These are phyloP conservation scores for Suillus plorans DNA, from an alignment of 768 basidiomycete species.

Conservation along the genomic window DNA sequence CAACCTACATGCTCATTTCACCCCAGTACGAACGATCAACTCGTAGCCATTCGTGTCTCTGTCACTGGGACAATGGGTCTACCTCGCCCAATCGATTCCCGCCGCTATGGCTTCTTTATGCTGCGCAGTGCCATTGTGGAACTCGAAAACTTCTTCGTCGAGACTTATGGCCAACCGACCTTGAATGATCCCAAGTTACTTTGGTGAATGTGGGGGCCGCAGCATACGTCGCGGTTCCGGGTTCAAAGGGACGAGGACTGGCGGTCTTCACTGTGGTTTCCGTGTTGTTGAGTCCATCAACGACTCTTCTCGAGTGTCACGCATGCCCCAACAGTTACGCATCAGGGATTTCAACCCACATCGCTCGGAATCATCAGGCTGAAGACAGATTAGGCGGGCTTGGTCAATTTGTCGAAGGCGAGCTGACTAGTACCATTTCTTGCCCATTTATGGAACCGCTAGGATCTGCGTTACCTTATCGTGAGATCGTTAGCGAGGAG, in stretches of 20 bases:
- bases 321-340: constrained; percentile 23
- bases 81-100: constrained; percentile 38
- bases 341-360: constrained; percentile 40
- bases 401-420: constrained; percentile 26
- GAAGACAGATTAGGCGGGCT: constrained; percentile 8
- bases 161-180: not conserved
- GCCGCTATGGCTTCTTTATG: constrained; percentile 52
- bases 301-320: not conserved
- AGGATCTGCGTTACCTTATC: not conserved
- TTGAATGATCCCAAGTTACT: not conserved
- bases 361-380: constrained; percentile 6
- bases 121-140: constrained; percentile 42
- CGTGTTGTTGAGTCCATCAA: constrained; percentile 42
- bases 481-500: not conserved
- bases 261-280: constrained; percentile 41
- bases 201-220: constrained; percentile 24
- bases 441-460: not conserved
- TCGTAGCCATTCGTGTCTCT: constrained; percentile 51
- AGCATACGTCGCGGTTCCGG: constrained; percentile 53
- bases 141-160: constrained; percentile 5
- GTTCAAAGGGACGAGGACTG: constrained; percentile 36
- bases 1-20: constrained; percentile 20
- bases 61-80: constrained; percentile 34
- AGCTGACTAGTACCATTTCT: constrained; percentile 22
- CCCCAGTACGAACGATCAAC: constrained; percentile 46